phyloP scores from a whole-genome alignment of 192 early-diverging fungal genomes.

The Gigaspora rosea region DNA sequence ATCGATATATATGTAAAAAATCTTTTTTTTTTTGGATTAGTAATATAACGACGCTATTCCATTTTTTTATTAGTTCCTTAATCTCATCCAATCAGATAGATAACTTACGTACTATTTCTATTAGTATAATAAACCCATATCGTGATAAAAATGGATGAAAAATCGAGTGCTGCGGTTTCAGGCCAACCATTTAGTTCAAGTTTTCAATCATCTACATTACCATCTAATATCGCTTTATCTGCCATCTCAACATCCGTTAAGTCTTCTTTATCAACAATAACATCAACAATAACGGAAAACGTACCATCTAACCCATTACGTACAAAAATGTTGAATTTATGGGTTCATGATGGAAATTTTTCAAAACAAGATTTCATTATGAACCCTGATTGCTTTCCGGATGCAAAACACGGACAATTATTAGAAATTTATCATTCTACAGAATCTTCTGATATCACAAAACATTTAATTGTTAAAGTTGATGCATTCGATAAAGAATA shows the following conservation, averaged over 20 bases:
- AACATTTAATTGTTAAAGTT: slow-evolving; percentile 57
- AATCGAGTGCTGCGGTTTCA: too few relatives aligned
- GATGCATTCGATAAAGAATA: slow-evolving; percentile 51
- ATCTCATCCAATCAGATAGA: too few relatives aligned
- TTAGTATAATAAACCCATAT: too few relatives aligned
- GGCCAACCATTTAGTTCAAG: too few relatives aligned
- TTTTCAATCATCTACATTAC: too few relatives aligned
- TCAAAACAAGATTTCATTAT: slow-evolving; percentile 66
- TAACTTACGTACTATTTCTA: too few relatives aligned
- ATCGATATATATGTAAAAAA: too few relatives aligned
- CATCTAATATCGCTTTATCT: neutral
- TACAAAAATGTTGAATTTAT: slow-evolving; percentile 41
- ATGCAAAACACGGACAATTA: slow-evolving; percentile 60
- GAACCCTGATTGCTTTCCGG: slow-evolving; percentile 69
- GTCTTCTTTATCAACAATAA: neutral
- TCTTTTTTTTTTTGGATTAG: too few relatives aligned
- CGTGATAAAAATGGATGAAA: too few relatives aligned
- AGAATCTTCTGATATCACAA: slow-evolving; percentile 30
- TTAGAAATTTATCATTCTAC: slow-evolving; percentile 60
- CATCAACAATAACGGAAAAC: neutral
- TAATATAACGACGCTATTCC: too few relatives aligned
- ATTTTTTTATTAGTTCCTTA: too few relatives aligned
- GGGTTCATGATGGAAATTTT: slow-evolving; percentile 61
- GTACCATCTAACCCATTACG: slow-evolving; percentile 12
- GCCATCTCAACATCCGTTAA: neutral